Conservation (phyloP, 163 green algal genomes). For the Picocystis sp. region DNA sequence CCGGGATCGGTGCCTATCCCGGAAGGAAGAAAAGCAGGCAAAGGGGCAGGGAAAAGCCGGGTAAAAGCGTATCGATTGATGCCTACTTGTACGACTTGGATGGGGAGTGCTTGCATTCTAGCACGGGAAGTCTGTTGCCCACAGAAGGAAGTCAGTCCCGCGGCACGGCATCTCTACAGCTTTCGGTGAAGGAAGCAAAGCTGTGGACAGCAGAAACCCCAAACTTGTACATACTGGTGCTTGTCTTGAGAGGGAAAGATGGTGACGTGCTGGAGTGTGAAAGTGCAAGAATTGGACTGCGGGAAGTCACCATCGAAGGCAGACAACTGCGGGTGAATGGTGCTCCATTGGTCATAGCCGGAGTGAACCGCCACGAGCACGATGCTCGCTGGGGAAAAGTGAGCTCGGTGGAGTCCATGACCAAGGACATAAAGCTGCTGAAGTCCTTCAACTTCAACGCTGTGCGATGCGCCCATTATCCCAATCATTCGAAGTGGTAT, state of each 20-base stretch:
- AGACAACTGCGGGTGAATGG: conserved; percentile 18
- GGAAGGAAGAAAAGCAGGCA: too few relatives aligned
- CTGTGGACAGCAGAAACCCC: conserved; percentile 78
- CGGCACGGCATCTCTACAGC: background rate
- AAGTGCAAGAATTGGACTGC: conserved; percentile 46
- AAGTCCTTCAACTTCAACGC: conserved; percentile 93
- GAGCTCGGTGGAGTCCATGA: conserved; percentile 41
- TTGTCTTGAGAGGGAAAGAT: conserved; percentile 30
- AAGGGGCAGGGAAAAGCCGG: too few relatives aligned
- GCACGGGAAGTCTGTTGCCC: too few relatives aligned
- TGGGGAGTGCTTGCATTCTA: too few relatives aligned
- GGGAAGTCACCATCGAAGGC: conserved; percentile 14
- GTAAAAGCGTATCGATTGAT: too few relatives aligned
- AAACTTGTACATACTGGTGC: conserved; percentile 61
- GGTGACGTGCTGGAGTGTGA: conserved; percentile 16
- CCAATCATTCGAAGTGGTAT: conserved; percentile 73
- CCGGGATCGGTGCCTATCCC: too few relatives aligned
- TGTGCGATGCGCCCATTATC: conserved; percentile 86
- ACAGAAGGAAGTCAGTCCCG: background rate
- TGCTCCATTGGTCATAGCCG: conserved; percentile 14
- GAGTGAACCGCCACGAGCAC: conserved; percentile 31
- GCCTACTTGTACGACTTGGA: too few relatives aligned
- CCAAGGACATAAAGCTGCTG: conserved; percentile 74
- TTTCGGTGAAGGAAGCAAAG: conserved; percentile 1
- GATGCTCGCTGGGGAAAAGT: conserved; percentile 16